phyloP scores from a whole-genome alignment of 176 grass and related monocot species.

The Rhynchospora tenuis region DNA sequence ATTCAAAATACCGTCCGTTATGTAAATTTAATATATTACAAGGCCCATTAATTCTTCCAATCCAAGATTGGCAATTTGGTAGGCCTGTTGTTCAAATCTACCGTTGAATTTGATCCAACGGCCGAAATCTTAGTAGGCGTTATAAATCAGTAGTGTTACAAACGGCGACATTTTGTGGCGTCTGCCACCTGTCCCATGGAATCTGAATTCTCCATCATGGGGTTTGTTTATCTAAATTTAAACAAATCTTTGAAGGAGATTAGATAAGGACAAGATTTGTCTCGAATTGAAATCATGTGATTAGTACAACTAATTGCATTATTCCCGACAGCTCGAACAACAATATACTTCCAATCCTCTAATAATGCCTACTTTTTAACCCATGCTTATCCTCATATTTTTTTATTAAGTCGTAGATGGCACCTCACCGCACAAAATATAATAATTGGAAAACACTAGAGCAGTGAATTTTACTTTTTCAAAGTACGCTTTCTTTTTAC shows the following conservation, averaged over 20 bases:
- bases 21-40: background rate
- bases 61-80: too few relatives aligned
- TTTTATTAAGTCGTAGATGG: background rate
- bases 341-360: background rate
- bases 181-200: background rate
- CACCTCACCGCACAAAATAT: background rate
- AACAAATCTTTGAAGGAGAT: background rate
- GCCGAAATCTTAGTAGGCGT: too few relatives aligned
- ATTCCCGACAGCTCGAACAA: background rate
- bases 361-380: background rate
- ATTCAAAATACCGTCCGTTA: too few relatives aligned
- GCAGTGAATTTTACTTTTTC: background rate
- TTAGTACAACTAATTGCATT: constrained; percentile 7
- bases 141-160: too few relatives aligned
- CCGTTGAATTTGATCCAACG: too few relatives aligned
- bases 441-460: background rate
- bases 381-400: constrained; percentile 4
- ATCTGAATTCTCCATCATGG: background rate
- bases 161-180: background rate
- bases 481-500: too few relatives aligned
- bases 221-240: background rate
- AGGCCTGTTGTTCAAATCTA: too few relatives aligned
- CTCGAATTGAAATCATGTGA: constrained; percentile 1
- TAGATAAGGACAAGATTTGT: background rate
- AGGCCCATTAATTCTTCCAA: too few relatives aligned